These are phyloP conservation scores for Citrus sinensis DNA, from an alignment of 345 rosid species.

Conservation along the genomic window DNA sequence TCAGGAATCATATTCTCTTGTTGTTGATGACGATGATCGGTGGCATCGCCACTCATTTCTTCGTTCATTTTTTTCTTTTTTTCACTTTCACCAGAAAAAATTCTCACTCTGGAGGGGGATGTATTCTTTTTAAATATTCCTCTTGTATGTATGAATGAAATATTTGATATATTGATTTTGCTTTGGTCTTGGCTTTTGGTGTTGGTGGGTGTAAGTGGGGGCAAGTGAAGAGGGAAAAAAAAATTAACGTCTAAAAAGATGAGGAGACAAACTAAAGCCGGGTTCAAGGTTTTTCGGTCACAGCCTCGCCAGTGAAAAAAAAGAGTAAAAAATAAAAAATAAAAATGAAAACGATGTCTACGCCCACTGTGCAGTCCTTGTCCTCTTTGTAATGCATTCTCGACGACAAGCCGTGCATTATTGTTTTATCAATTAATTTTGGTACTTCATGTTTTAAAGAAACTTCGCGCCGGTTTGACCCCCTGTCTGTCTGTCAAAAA, in stretches of 20 bases:
- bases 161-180: too few relatives aligned
- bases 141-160: background rate
- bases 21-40: conserved; percentile 19
- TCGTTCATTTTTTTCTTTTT: conserved; percentile 38
- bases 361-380: conserved; percentile 14
- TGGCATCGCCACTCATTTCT: conserved; percentile 54
- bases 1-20: conserved; percentile 28
- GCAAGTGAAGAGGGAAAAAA: background rate
- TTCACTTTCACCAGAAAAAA: too few relatives aligned
- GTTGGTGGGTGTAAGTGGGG: conserved; percentile 4
- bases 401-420: background rate
- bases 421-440: background rate
- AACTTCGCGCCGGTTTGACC: background rate
- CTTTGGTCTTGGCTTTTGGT: conserved; percentile 8
- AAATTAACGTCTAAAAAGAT: background rate
- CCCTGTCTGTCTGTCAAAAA: background rate
- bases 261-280: background rate
- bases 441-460: background rate
- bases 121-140: too few relatives aligned
- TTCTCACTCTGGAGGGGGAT: too few relatives aligned
- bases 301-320: background rate
- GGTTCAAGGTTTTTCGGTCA: conserved; percentile 1
- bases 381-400: conserved; percentile 10
- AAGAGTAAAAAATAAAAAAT: background rate
- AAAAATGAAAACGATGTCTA: too few relatives aligned